Conservation (phyloP, 139 green algal genomes). For the Axilococcus clingmanii region DNA sequence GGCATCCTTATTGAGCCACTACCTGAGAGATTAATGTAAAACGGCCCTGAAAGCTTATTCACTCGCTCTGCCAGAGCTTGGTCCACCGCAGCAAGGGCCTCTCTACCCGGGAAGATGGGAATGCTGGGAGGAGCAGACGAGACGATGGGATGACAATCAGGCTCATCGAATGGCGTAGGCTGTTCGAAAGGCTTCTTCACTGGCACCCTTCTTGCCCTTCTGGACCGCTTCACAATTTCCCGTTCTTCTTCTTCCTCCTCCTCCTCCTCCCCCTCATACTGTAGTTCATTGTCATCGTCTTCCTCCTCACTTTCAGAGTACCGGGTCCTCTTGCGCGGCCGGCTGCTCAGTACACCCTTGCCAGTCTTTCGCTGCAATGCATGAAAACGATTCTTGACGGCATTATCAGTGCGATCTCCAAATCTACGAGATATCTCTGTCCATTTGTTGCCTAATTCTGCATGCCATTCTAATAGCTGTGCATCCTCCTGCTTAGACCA, state of each 20-base stretch:
- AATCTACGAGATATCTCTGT: conserved; percentile 36
- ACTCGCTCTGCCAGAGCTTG: too few relatives aligned
- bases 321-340: neutral
- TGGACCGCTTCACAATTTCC: conserved; percentile 6
- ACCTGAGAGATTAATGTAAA: too few relatives aligned
- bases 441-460: conserved; percentile 31
- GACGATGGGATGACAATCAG: too few relatives aligned
- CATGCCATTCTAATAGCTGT: conserved; percentile 11
- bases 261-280: conserved; percentile 3
- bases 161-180: neutral
- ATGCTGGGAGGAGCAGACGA: too few relatives aligned
- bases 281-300: neutral
- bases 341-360: too few relatives aligned
- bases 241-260: neutral
- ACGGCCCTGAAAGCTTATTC: too few relatives aligned
- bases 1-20: too few relatives aligned
- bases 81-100: too few relatives aligned
- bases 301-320: neutral
- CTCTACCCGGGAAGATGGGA: too few relatives aligned
- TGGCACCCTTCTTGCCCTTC: neutral
- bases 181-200: neutral
- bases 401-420: conserved; percentile 40
- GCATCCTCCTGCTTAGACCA: conserved; percentile 15
- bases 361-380: conserved; percentile 17
- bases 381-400: conserved; percentile 38